Base-by-base conservation (phyloP, 352 stramenopile genomes). In the Phytopythium helicoides region DNA sequence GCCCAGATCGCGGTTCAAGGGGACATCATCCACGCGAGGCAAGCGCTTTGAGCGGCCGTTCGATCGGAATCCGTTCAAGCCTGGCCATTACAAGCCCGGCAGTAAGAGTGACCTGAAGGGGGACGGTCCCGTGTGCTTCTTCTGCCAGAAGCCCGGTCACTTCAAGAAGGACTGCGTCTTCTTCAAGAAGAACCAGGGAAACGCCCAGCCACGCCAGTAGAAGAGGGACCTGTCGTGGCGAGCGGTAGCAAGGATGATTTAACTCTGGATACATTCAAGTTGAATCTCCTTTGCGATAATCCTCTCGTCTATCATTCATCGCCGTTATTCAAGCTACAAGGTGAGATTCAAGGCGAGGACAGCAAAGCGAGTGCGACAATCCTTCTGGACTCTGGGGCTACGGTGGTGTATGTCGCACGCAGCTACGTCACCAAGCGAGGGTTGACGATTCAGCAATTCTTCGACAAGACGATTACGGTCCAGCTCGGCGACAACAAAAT, bases 261-360 rank as follows among this genome's bases (percentile, higher is more conserved):
- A 62, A 56, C 34, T 11, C 38, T 60, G 41, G 54, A 54, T 39
- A 39, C 52, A 22, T 33, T 36, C 54, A 62, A 48, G 47, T 47
- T 62, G 47, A 56, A 56, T 34, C 38, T 62, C 14, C 54, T 62
- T 47, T 56, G 47, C 16, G 54, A 62, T 47, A 28, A 56, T 46
- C 54, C 54, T 62, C 54, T 62, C 39, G 47, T 62, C 10, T 56
- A 56, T 39, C 52, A 44, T 12, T 35, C 37, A 11, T 35, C 28
- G 7, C 41, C 54, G 49, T 41, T 62, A 31, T 52, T 62, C 45
- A 39, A 28, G 3, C 8, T 38, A 19, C 26, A 51, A 19, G 54
- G 47, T 23, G 22, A 26, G 10, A 39, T 56, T 18, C 12, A 34
- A 18, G 31, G 50, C 19, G 3, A 33, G 19, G 47, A 37, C 3